phyloP scores from a whole-genome alignment of 2,329 filamentous ascomycete genomes.

The Cladosporium sp. region DNA sequence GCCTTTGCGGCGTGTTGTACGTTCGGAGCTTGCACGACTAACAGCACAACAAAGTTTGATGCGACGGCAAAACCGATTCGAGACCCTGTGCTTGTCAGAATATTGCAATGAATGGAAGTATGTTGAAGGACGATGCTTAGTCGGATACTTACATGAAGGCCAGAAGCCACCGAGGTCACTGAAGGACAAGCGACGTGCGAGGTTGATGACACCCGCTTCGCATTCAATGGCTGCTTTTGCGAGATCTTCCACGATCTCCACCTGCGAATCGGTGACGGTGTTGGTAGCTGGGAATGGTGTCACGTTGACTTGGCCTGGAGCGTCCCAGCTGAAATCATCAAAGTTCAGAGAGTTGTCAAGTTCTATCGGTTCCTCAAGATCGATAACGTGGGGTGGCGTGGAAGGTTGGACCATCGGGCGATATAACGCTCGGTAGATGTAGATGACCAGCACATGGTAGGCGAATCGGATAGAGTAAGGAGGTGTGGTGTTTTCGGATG shows the following conservation, averaged over 20 bases:
- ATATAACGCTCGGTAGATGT: slow-evolving; percentile 8
- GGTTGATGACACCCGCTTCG: slow-evolving; percentile 9
- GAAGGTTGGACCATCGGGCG: slow-evolving; percentile 6
- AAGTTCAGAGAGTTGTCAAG: not conserved
- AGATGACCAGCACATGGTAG: slow-evolving; percentile 7
- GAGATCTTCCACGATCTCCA: slow-evolving; percentile 5
- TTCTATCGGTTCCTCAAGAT: slow-evolving; percentile 8
- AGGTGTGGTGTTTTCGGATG: not conserved
- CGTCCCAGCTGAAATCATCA: slow-evolving; percentile 6
- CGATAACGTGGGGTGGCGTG: slow-evolving; percentile 12
- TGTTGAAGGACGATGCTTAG: not conserved
- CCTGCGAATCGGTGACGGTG: not conserved
- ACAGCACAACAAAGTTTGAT: slow-evolving; percentile 9
- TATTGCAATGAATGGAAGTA: not conserved
- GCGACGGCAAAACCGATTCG: slow-evolving; percentile 14
- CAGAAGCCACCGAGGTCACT: slow-evolving; percentile 6
- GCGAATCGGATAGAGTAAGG: slow-evolving; percentile 1
- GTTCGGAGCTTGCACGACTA: slow-evolving; percentile 7
- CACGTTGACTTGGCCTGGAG: not conserved
- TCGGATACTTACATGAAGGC: slow-evolving; percentile 9
- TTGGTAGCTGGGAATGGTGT: slow-evolving; percentile 4
- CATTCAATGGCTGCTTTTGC: slow-evolving; percentile 1
- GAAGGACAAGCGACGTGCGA: not conserved
- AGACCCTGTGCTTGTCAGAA: slow-evolving; percentile 4
- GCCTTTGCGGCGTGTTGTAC: slow-evolving; percentile 4